Evolutionary conservation across 768 basidiomycete species (phyloP).

Genomic region (Tephrocybe rancida): DNA sequence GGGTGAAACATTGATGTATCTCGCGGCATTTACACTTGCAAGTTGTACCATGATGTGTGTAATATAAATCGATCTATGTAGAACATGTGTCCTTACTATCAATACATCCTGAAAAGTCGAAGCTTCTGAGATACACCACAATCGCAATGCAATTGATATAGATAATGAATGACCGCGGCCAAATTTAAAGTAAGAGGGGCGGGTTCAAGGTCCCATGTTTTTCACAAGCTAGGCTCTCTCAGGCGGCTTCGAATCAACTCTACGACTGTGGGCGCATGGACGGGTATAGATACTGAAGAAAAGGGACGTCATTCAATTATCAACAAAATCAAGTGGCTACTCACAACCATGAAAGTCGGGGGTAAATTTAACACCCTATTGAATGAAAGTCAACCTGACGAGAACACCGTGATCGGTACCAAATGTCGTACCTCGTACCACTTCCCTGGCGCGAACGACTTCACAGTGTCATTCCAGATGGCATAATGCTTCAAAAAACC

Average conservation of each 20-base stretch:
- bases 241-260: slow-evolving; percentile 9
- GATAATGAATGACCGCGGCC: too few species aligned
- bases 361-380: slow-evolving; percentile 3
- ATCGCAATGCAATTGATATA: too few species aligned
- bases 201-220: too few species aligned
- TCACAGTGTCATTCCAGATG: slow-evolving; percentile 67
- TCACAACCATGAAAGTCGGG: slow-evolving; percentile 9
- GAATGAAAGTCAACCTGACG: not conserved
- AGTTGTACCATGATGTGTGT: too few species aligned
- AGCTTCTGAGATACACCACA: too few species aligned
- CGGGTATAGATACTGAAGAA: slow-evolving; percentile 12
- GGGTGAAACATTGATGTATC: too few species aligned
- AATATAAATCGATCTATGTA: too few species aligned
- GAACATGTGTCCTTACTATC: too few species aligned
- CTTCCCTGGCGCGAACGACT: slow-evolving; percentile 32
- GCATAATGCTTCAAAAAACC: slow-evolving; percentile 58
- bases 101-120: too few species aligned
- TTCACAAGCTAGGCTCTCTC: not conserved
- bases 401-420: not conserved
- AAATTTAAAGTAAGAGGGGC: too few species aligned
- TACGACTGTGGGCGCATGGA: slow-evolving; percentile 6
- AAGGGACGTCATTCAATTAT: not conserved
- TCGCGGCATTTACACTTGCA: too few species aligned
- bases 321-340: not conserved
- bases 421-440: slow-evolving; percentile 27